Evolutionary conservation across 1,284 basidiomycete genomes (phyloP), one percentile per base, ranked within the genome.

Genomic region (Ceratobasidium sp.): DNA sequence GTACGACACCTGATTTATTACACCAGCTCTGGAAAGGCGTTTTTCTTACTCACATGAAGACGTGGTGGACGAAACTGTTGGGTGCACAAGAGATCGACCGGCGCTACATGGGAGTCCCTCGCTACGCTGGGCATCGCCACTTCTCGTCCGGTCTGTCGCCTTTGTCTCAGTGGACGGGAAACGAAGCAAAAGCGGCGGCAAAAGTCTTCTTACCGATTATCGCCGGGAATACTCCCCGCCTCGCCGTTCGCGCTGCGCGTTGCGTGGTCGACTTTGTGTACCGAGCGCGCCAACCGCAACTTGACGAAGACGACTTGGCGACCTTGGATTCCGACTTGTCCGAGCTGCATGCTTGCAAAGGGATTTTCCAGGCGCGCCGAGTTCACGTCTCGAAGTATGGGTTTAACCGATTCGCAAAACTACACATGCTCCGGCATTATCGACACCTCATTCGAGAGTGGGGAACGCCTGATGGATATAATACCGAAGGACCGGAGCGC

Each of bases 251-350:
- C 7, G 78, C 77, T 9, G 77, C 76, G 1, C 63, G 77, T 0
- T 77, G 79, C 1, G 11, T 84, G 0, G 79, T 85, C 0, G 83
- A 85, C 73, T 85, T 84, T 74, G 76, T 84, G 11, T 82, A 48
- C 57, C 45, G 24, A 2, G 54, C 66, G 4, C 76, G 76, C 50
- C 62, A 44, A 33, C 56, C 64, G 8, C 41, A 44, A 14, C 27
- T 64, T 19, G 36, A 53, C 24, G 59, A 63, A 15, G 54, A 33
- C 41, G 59, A 62, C 14, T 44, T 80, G 1, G 44, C 63, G 0
- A 1, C 54, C 0, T 57, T 79, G 56, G 56, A 76, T 44, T 57
- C 48, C 0, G 41, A 73, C 9, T 71, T 79, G 11, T 19, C 51
- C 0, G 63, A 66, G 19, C 79, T 78, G 53, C 76, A 79, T 63